These are phyloP conservation scores for Huiozyma naganishii DNA, from an alignment of 805 yeast genomes.

Conservation along the genomic window DNA sequence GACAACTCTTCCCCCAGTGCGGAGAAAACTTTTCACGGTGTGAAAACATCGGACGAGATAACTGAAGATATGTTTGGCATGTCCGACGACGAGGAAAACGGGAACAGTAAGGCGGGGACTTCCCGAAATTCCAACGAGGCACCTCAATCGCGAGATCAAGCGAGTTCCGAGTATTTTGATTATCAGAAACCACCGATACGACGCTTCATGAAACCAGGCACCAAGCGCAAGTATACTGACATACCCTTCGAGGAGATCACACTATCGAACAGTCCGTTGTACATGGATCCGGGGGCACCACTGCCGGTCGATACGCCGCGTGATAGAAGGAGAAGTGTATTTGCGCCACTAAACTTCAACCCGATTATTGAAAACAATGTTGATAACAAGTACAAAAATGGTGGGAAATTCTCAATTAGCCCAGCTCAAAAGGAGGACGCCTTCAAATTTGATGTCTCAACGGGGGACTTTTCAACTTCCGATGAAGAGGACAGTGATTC, in stretches of 20 bases:
- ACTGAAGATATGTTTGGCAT: constrained; percentile 24
- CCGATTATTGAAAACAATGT: constrained; percentile 67
- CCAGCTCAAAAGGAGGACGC: constrained; percentile 24
- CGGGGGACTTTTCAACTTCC: constrained; percentile 23
- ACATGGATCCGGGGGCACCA: constrained; percentile 80
- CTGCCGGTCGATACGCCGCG: constrained; percentile 46
- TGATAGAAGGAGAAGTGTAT: constrained; percentile 46
- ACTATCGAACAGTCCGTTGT: constrained; percentile 40
- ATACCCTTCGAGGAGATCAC: constrained; percentile 53
- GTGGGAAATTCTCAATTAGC: constrained; percentile 68
- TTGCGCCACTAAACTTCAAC: constrained; percentile 73
- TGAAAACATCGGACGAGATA: constrained; percentile 17
- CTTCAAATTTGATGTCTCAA: constrained; percentile 23
- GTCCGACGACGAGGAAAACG: constrained; percentile 22
- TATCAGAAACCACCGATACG: neutral
- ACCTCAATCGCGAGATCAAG: constrained; percentile 1
- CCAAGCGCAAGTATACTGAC: constrained; percentile 31
- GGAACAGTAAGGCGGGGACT: neutral
- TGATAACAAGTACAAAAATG: constrained; percentile 77
- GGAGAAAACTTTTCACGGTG: constrained; percentile 5
- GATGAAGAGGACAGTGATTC: constrained; percentile 25
- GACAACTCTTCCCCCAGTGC: constrained; percentile 9
- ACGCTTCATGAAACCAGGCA: constrained; percentile 4
- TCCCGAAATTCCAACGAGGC: constrained; percentile 1
- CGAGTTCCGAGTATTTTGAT: neutral